phyloP scores from a whole-genome alignment of 768 basidiomycete species.

The Phylloporus arenicola region DNA sequence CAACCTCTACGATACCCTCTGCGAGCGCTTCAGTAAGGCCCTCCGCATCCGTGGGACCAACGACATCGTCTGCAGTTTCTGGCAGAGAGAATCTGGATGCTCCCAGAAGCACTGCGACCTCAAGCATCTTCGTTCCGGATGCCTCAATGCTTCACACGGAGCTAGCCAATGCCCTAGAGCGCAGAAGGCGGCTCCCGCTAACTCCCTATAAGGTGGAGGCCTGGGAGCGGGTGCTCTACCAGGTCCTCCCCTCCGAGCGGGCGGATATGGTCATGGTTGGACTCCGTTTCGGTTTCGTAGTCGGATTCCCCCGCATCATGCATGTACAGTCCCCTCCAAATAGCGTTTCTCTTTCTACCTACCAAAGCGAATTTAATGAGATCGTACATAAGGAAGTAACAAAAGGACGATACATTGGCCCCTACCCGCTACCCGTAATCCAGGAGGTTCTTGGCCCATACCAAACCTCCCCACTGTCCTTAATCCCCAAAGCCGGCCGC shows the following conservation, averaged over 20 bases:
- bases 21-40: too few relatives aligned
- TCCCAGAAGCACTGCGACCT: not conserved
- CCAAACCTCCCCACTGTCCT: not conserved
- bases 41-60: not conserved
- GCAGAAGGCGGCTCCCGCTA: not conserved
- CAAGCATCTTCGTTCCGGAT: not conserved
- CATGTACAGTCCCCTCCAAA: slow-evolving; percentile 9
- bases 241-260: too few relatives aligned
- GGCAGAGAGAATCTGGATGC: not conserved
- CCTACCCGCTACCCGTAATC: not conserved
- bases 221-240: not conserved
- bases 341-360: slow-evolving; percentile 1
- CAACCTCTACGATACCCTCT: too few relatives aligned
- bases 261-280: not conserved
- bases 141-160: not conserved
- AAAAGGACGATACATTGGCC: not conserved
- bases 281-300: not conserved
- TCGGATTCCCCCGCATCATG: slow-evolving; percentile 1
- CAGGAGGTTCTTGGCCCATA: not conserved
- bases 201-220: not conserved
- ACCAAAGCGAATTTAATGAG: not conserved
- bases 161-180: not conserved
- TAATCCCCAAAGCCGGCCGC: not conserved
- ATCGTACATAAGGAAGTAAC: not conserved
- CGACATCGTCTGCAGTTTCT: not conserved